Evolutionary conservation across 176 grass and related monocot species (phyloP).

Genomic region (Aegilops tauschii): DNA sequence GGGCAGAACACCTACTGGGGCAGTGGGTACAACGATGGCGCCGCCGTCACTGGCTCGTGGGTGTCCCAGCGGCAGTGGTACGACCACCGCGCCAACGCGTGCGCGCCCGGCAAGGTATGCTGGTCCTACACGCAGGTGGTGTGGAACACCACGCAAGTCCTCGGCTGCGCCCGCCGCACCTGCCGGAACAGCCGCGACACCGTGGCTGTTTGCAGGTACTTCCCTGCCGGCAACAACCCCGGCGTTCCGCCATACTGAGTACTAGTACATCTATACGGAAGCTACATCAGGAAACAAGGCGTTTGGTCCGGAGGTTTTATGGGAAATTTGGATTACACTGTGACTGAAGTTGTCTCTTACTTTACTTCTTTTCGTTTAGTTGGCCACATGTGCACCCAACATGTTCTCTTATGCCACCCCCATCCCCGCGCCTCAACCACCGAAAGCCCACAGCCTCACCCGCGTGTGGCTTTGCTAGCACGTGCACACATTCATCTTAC

Average conservation of each 20-base stretch:
- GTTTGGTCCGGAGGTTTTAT: not conserved
- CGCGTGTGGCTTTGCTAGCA: not conserved
- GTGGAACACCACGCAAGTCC: not conserved
- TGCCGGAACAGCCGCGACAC: constrained; percentile 3
- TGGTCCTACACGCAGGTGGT: not conserved
- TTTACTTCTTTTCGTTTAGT: not conserved
- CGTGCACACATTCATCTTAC: not conserved
- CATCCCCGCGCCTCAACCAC: not conserved
- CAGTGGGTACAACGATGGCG: not conserved
- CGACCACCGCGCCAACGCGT: not conserved
- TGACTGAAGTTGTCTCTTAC: not conserved
- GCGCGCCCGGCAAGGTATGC: constrained; percentile 3
- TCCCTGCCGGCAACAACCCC: constrained; percentile 28
- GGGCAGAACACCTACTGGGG: constrained; percentile 8
- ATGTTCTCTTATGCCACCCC: no score
- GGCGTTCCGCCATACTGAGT: constrained; percentile 27
- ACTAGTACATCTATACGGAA: not conserved
- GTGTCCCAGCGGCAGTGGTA: constrained; percentile 7
- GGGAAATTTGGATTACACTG: not conserved
- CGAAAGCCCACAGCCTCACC: not conserved
- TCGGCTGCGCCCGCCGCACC: not conserved
- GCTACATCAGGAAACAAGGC: not conserved
- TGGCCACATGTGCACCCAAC: not conserved
- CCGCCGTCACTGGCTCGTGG: not conserved
- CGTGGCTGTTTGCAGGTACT: constrained; percentile 40